phyloP scores from a whole-genome alignment of 2,329 filamentous ascomycete genomes.

The Saccharata proteae region DNA sequence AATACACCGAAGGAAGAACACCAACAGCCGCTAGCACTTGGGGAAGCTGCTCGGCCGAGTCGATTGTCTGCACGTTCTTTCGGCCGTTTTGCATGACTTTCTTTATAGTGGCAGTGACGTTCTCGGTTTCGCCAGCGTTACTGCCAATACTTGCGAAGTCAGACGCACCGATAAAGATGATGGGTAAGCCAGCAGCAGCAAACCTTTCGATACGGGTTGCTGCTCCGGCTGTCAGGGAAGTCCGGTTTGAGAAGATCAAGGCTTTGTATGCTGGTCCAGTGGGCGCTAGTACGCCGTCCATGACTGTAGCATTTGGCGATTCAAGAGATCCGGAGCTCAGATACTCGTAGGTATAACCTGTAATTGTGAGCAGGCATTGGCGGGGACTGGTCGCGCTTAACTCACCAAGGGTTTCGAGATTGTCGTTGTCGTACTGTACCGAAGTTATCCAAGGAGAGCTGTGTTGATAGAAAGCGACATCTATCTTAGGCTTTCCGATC shows the following conservation, averaged over 20 bases:
- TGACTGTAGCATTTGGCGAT: slow-evolving; percentile 26
- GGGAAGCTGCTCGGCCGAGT: slow-evolving; percentile 19
- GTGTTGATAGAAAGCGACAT: slow-evolving; percentile 30
- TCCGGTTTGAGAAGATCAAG: slow-evolving; percentile 28
- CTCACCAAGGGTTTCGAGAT: slow-evolving; percentile 11
- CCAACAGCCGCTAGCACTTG: slow-evolving; percentile 18
- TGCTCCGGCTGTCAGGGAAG: slow-evolving; percentile 22
- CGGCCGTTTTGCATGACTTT: neutral
- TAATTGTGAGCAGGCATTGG: neutral
- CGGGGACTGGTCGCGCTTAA: neutral
- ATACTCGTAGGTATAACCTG: slow-evolving; percentile 34
- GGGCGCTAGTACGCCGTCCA: slow-evolving; percentile 26
- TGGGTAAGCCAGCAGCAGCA: slow-evolving; percentile 28
- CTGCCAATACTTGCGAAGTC: slow-evolving; percentile 8
- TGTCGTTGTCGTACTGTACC: slow-evolving; percentile 10
- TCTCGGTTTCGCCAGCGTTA: slow-evolving; percentile 1
- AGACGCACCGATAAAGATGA: slow-evolving; percentile 24
- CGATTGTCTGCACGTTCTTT: slow-evolving; percentile 24
- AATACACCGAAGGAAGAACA: slow-evolving; percentile 19
- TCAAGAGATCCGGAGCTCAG: slow-evolving; percentile 33
- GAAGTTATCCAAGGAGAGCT: slow-evolving; percentile 9
- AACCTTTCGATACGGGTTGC: slow-evolving; percentile 23
- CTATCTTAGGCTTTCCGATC: slow-evolving; percentile 26
- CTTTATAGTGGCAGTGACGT: neutral
- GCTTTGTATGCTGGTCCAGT: slow-evolving; percentile 29